A percentile compares a stretch with the other conserved stretches of the same genome.
These are phyloP conservation scores for Cytospora leucostoma DNA, from an alignment of 2,329 filamentous ascomycete species.

Conservation along the genomic window DNA sequence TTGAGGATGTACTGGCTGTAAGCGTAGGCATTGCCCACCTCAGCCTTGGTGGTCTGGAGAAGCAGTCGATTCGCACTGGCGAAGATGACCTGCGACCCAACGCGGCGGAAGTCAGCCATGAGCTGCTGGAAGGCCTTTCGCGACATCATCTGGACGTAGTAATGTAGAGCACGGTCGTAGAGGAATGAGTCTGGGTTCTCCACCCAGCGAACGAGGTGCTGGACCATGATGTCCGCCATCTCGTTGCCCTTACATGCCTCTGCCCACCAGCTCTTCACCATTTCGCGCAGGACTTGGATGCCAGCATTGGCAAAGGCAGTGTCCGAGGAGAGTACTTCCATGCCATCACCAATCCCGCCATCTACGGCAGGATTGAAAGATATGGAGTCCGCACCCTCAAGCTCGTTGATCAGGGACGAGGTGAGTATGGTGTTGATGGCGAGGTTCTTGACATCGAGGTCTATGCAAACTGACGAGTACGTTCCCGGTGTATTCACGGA, in stretches of 20 bases:
- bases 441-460: slow-evolving; percentile 89
- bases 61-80: slow-evolving; percentile 87
- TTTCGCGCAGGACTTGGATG: slow-evolving; percentile 87
- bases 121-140: slow-evolving; percentile 95
- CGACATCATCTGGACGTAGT: slow-evolving; percentile 99
- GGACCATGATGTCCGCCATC: slow-evolving; percentile 97
- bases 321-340: slow-evolving; percentile 76
- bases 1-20: slow-evolving; percentile 98
- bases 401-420: slow-evolving; percentile 93
- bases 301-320: slow-evolving; percentile 92
- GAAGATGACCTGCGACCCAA: slow-evolving; percentile 95
- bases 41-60: slow-evolving; percentile 92
- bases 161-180: slow-evolving; percentile 90
- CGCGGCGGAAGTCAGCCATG: slow-evolving; percentile 93
- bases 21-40: slow-evolving; percentile 94
- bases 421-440: slow-evolving; percentile 98
- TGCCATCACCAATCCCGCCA: slow-evolving; percentile 60
- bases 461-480: slow-evolving; percentile 94
- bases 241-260: slow-evolving; percentile 87
- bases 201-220: slow-evolving; percentile 96
- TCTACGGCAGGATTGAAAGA: slow-evolving; percentile 79
- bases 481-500: slow-evolving; percentile 90
- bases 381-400: slow-evolving; percentile 85
- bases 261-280: slow-evolving; percentile 98
- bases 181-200: slow-evolving; percentile 91